Conservation (phyloP, 106 monocot species). For the Dioscorea alata region DNA sequence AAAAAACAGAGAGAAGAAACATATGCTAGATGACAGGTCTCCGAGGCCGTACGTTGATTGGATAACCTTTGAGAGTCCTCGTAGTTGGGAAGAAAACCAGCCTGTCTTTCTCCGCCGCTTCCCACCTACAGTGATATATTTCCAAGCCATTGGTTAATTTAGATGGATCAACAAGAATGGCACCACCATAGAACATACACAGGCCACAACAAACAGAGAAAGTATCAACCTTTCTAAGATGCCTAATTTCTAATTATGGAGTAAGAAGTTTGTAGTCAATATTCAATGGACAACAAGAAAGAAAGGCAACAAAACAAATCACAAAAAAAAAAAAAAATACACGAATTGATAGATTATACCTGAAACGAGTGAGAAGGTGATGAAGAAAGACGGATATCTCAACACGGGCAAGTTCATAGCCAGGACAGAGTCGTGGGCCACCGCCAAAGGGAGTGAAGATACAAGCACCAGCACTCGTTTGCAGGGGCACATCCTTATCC, state of each 20-base stretch:
- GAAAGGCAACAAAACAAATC: no score
- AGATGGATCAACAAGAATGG: background rate
- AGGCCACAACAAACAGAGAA: background rate
- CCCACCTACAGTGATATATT: slow-evolving; percentile 56
- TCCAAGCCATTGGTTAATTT: no score
- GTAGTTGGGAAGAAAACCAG: slow-evolving; percentile 91
- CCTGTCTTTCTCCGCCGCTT: slow-evolving; percentile 61
- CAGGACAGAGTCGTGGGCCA: slow-evolving; percentile 77
- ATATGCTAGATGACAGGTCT: background rate
- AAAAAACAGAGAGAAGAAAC: background rate
- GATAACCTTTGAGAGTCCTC: slow-evolving; percentile 71
- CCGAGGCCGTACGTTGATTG: slow-evolving; percentile 53
- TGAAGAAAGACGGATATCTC: slow-evolving; percentile 91
- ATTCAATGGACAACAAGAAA: background rate
- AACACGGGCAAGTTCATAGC: slow-evolving; percentile 77
- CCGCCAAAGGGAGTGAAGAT: slow-evolving; percentile 80
- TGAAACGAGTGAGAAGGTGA: slow-evolving; percentile 68
- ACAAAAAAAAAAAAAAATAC: no score
- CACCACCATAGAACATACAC: background rate
- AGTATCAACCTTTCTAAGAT: background rate
- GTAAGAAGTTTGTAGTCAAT: no score
- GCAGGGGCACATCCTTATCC: slow-evolving; percentile 22
- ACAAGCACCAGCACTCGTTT: slow-evolving; percentile 18
- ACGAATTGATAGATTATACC: slow-evolving; percentile 16
- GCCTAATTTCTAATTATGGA: no score